Evolutionary conservation across 1,284 basidiomycete species (phyloP), one percentile per base, ranked within the genome.

Genomic region (Ceratobasidium sp.): DNA sequence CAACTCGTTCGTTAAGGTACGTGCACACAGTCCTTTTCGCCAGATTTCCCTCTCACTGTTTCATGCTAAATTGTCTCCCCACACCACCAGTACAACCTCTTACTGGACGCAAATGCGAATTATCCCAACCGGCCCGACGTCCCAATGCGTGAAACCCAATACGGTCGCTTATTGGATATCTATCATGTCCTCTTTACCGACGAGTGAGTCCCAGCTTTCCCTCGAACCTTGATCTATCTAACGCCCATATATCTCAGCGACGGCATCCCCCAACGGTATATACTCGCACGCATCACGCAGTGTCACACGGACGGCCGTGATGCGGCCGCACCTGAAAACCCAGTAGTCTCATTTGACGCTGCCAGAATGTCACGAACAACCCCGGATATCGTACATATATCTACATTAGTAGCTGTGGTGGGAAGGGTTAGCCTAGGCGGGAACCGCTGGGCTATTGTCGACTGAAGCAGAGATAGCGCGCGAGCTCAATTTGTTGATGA

Each of bases 1-100:
- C 25, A 65, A 65, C 50, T 65, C 62, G 22, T 65, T 65, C 29
- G 35, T 65, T n/a, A 65, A 54, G 50, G 62, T 45, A 43, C 25
- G 62, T 22, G 10, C 5, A 10, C 17, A 8, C 45, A 15, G 7
- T 15, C 13, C 45, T 47, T 47, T 7, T 47, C 20, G 5, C n/a
- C n/a, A 6, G 7, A 50, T 29, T 50, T 29, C 17, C 3, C 20
- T 38, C 8, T 38, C 22, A 15, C 7, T 15, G n/a, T 12, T 22
- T 47, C 10, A 22, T 7, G n/a, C 45, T 47, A 6, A 47, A 12
- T 47, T 47, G 22, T 29, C 20, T 20, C n/a, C 10, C 50, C 8
- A 15, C 5, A 22, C 15, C 45, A 47, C 20, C 20, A 67, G 64
- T 67, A 54, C 13, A 38, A 45, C 1, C 52, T 54, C 4, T 27